Base-by-base conservation (phyloP, 208 protist species). In the Leishmania mexicana region DNA sequence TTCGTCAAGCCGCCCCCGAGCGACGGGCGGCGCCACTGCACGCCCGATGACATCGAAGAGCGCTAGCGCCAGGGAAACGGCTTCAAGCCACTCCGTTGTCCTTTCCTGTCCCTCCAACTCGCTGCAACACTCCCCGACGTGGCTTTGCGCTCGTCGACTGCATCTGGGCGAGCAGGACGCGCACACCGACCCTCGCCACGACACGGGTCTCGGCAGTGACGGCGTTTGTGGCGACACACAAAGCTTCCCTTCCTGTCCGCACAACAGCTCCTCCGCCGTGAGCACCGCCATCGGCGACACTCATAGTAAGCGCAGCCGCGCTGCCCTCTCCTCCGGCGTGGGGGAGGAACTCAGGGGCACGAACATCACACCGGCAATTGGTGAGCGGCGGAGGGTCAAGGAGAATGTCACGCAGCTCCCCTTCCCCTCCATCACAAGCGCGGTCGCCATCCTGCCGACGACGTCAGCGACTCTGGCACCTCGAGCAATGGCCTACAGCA, bases 401-500 rank as follows among this genome's bases (percentile, higher is more conserved):
- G 47, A 51, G 58, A 53, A 68, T 2, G 71, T 49, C 15, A 13
- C 11, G 1, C 24, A 51, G 13, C 54, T 45, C 15, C 68, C 74
- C 3, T 47, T 67, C n/a, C 64, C 65, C 35, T 62, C 78, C 19
- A 28, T 10, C 17, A n/a, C 38, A 2, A 75, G 45, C 65, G 24
- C 64, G 6, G 74, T 35, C 15, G 24, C 13, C 74, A n/a, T 75
- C 40, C 17, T 65, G 28, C 38, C 62, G 19, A 67, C 60, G 45
- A 47, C 74, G 58, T 78, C 75, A 24, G 38, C 81, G 2, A 78
- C 75, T 40, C 87, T 89, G 42, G 85, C 84, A 1, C 92, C 94
- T 79, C 89, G 92, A 51, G 84, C 81, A 3, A 78, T 95, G 58
- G 87, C 90, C 28, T 93, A 87, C 77, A 87, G 87, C 72, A 85